Evolutionary conservation across 108 stramenopile genomes (phyloP).

Genomic region (Nitzschia sp.): DNA sequence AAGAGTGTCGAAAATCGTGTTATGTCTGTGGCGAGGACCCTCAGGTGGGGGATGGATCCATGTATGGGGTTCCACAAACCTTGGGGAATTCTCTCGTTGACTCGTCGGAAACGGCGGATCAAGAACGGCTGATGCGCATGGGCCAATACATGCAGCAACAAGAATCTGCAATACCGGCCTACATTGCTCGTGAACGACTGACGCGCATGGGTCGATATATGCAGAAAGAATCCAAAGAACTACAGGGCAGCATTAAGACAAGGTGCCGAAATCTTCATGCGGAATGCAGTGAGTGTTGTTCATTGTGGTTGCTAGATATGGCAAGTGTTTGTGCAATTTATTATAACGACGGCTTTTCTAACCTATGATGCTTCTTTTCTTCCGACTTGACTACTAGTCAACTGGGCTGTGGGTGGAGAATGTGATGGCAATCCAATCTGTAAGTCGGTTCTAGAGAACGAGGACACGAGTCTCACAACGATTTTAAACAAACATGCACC

Average conservation of each 20-base stretch:
- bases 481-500: too few species aligned
- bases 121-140: not conserved
- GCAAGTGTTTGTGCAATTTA: too few species aligned
- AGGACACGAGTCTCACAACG: too few species aligned
- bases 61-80: constrained; percentile 16
- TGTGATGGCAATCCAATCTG: constrained; percentile 49
- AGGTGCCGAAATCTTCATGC: constrained; percentile 18
- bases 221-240: not conserved
- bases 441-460: too few species aligned
- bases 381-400: too few species aligned
- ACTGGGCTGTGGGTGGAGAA: constrained; percentile 41
- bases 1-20: constrained; percentile 62
- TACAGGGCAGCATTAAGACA: too few species aligned
- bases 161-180: not conserved
- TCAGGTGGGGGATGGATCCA: constrained; percentile 10
- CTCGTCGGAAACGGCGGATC: not conserved
- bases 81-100: not conserved
- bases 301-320: too few species aligned
- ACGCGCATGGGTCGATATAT: constrained; percentile 6
- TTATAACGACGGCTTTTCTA: too few species aligned
- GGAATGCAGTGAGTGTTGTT: too few species aligned
- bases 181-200: not conserved
- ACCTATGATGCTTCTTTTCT: too few species aligned
- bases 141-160: constrained; percentile 4
- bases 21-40: constrained; percentile 24